Percentiles rank a stretch among this genome's conserved stretches.
phyloP scores from a whole-genome alignment of 208 protist genomes.

The Naegleria lovaniensis region DNA sequence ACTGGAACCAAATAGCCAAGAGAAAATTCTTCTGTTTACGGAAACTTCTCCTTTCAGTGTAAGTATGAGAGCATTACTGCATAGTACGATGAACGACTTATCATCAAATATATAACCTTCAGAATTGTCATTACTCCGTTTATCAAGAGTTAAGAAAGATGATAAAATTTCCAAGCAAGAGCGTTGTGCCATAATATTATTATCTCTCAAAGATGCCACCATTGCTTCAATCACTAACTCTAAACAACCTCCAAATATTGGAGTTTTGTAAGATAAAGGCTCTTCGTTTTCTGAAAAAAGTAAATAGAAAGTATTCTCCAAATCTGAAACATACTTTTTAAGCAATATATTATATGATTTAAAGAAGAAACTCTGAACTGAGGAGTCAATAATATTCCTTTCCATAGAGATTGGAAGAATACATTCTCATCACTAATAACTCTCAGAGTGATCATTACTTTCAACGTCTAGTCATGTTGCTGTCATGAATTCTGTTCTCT shows the following conservation, averaged over 20 bases:
- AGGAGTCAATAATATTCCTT: background rate
- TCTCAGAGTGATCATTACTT: background rate
- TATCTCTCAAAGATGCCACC: background rate
- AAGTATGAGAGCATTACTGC: background rate
- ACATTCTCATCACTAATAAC: background rate
- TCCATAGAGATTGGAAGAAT: background rate
- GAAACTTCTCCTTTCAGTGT: background rate
- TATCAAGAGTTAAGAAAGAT: background rate
- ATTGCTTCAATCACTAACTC: background rate
- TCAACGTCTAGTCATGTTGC: background rate
- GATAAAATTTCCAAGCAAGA: background rate
- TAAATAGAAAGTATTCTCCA: too few species aligned
- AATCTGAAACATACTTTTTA: background rate
- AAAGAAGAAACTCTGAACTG: background rate
- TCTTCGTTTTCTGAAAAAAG: constrained; percentile 5
- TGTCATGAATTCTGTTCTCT: background rate
- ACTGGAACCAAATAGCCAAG: background rate
- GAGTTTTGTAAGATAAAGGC: background rate
- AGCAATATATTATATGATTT: background rate
- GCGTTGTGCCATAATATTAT: background rate
- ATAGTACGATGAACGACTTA: background rate
- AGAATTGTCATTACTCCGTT: background rate
- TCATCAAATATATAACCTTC: background rate
- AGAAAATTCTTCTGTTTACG: constrained; percentile 15
- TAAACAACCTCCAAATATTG: background rate